Evolutionary conservation across 1,284 basidiomycete species (phyloP).

Genomic region (Testicularia cyperi): DNA sequence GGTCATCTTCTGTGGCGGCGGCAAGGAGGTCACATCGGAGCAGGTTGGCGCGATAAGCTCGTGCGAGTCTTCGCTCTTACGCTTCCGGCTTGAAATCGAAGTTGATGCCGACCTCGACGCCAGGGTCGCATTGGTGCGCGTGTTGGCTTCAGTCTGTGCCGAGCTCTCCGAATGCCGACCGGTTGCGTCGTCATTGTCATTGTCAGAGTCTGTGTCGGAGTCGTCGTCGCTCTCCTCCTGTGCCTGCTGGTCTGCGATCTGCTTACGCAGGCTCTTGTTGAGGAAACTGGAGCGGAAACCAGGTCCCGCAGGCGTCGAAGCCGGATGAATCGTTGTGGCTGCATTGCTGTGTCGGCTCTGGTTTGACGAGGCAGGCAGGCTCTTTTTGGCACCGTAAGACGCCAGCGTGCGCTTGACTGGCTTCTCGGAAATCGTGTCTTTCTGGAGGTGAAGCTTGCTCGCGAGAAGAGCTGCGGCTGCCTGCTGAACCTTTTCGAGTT

Average conservation of each 20-base stretch:
- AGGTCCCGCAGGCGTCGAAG: constrained; percentile 35
- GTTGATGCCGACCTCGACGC: constrained; percentile 2
- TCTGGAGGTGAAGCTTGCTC: constrained; percentile 18
- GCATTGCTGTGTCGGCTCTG: constrained; percentile 11
- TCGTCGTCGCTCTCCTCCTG: constrained; percentile 17
- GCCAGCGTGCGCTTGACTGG: constrained; percentile 34
- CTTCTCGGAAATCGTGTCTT: constrained; percentile 19
- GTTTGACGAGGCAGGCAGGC: constrained; percentile 22
- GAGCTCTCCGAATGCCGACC: not conserved
- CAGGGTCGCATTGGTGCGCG: constrained; percentile 20
- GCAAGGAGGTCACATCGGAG: not conserved
- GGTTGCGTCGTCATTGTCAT: constrained; percentile 5
- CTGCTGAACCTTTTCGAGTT: constrained; percentile 24
- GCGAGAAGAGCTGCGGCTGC: constrained; percentile 17
- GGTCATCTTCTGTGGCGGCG: constrained; percentile 22
- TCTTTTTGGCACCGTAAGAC: constrained; percentile 40
- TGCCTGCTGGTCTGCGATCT: constrained; percentile 39
- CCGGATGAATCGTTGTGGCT: constrained; percentile 18
- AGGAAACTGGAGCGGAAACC: constrained; percentile 50
- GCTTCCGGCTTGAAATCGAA: constrained; percentile 8
- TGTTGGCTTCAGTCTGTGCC: constrained; percentile 26
- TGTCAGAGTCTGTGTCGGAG: constrained; percentile 27
- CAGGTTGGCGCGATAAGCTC: not conserved
- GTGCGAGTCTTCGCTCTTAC: constrained; percentile 31
- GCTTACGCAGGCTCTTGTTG: constrained; percentile 53